Conservation (phyloP, 257 asterid species). For the Orobanche coerulescens region DNA sequence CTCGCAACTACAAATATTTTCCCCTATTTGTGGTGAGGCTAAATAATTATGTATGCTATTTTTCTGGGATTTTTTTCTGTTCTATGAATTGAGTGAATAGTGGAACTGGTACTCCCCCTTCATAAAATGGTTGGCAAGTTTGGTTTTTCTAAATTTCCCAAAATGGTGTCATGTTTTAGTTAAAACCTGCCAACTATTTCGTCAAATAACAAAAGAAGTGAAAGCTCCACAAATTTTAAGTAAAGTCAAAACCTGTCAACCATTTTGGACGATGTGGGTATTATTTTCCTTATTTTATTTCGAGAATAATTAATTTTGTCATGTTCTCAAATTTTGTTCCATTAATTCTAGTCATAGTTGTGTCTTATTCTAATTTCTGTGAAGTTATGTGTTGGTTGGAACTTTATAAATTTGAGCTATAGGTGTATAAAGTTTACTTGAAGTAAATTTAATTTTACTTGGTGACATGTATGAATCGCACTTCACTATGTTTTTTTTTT, state of each 20-base stretch:
- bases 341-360: background rate
- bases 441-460: background rate
- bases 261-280: too few relatives aligned
- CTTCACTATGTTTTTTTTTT: slow-evolving; percentile 11
- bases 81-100: background rate
- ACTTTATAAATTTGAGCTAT: background rate
- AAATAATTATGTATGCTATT: background rate
- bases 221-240: too few relatives aligned
- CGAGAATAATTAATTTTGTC: background rate
- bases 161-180: background rate
- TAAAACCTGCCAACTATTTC: too few relatives aligned
- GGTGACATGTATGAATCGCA: background rate
- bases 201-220: too few relatives aligned
- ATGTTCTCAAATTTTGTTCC: background rate
- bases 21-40: slow-evolving; percentile 77
- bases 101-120: too few relatives aligned
- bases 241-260: too few relatives aligned
- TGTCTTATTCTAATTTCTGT: slow-evolving; percentile 2
- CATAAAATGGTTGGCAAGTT: too few relatives aligned
- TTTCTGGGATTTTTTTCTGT: background rate
- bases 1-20: slow-evolving; percentile 73
- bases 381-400: background rate
- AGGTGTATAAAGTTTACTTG: background rate
- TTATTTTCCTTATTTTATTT: background rate
- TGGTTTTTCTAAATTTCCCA: too few relatives aligned